Conservation (phyloP, 2,329 filamentous ascomycete genomes). For the Pseudogymnoascus sp. region DNA sequence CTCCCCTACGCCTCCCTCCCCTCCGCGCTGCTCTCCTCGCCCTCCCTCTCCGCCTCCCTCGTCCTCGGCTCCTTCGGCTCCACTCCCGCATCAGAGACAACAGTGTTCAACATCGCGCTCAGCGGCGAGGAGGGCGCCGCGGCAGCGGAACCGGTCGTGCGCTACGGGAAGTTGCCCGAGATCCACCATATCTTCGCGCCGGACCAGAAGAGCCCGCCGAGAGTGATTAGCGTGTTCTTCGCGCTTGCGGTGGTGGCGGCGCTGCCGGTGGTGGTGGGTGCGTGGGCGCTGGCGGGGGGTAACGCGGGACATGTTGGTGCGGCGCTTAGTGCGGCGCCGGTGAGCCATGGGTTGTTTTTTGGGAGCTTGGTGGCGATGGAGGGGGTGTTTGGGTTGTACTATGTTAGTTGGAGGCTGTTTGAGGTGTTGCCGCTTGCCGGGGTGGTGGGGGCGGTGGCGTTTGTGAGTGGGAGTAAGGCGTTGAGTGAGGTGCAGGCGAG, state of each 20-base stretch:
- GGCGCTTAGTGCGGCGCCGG: slow-evolving; percentile 65
- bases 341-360: slow-evolving; percentile 79
- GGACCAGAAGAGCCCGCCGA: slow-evolving; percentile 72
- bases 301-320: slow-evolving; percentile 72
- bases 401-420: slow-evolving; percentile 85
- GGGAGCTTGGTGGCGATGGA: slow-evolving; percentile 83
- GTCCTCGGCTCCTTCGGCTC: slow-evolving; percentile 81
- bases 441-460: slow-evolving; percentile 60
- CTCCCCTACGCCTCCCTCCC: slow-evolving; percentile 46
- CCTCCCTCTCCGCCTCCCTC: slow-evolving; percentile 69
- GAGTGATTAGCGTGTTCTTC: slow-evolving; percentile 72
- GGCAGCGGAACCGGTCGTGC: slow-evolving; percentile 60
- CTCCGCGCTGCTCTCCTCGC: slow-evolving; percentile 62
- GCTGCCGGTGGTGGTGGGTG: slow-evolving; percentile 62
- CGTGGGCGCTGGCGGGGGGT: slow-evolving; percentile 75
- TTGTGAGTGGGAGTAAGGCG: slow-evolving; percentile 82
- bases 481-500: slow-evolving; percentile 88
- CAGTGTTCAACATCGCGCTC: slow-evolving; percentile 66
- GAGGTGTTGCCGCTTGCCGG: slow-evolving; percentile 69
- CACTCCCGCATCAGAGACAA: slow-evolving; percentile 55
- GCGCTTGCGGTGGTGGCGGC: slow-evolving; percentile 62
- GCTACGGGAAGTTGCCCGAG: slow-evolving; percentile 75
- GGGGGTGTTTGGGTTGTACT: slow-evolving; percentile 90
- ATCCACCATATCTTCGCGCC: slow-evolving; percentile 86
- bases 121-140: slow-evolving; percentile 53